Evolutionary conservation across 2,329 filamentous ascomycete genomes (phyloP).

Genomic region (Colletotrichum shisoi): DNA sequence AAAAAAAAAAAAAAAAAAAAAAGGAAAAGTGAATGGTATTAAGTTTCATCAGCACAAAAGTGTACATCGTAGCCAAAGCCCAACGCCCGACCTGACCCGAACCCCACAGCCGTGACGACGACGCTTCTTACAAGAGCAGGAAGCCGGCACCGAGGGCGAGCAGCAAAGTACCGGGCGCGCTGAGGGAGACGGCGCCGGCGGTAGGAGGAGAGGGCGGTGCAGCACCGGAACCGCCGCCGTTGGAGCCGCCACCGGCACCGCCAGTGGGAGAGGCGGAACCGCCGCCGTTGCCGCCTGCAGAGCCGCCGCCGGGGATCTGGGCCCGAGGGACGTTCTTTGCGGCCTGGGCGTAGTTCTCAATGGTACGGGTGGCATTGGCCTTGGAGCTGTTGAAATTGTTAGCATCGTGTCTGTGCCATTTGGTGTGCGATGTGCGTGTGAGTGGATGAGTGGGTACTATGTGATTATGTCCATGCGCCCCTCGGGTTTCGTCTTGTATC

Average conservation of each 20-base stretch:
- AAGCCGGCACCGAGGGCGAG: slow-evolving; percentile 55
- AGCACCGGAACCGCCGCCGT: slow-evolving; percentile 37
- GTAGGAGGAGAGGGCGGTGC: slow-evolving; percentile 26
- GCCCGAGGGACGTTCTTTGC: slow-evolving; percentile 41
- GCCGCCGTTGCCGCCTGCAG: slow-evolving; percentile 35
- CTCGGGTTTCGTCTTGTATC: slow-evolving; percentile 12
- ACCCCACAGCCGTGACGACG: neutral
- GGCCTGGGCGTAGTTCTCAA: slow-evolving; percentile 60
- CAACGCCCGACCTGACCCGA: slow-evolving; percentile 20
- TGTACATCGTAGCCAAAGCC: slow-evolving; percentile 28
- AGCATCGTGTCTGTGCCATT: slow-evolving; percentile 8
- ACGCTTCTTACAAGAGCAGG: slow-evolving; percentile 49
- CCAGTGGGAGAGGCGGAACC: slow-evolving; percentile 41
- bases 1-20: too few species aligned
- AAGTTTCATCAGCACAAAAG: slow-evolving; percentile 32
- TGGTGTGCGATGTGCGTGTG: neutral
- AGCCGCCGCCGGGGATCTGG: slow-evolving; percentile 41
- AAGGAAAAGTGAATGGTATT: slow-evolving; percentile 36
- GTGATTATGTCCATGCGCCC: slow-evolving; percentile 16
- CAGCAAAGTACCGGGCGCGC: slow-evolving; percentile 54
- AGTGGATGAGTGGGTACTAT: neutral
- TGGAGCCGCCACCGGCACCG: slow-evolving; percentile 34
- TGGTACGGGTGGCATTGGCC: slow-evolving; percentile 61
- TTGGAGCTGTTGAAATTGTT: slow-evolving; percentile 49
- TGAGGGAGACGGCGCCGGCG: slow-evolving; percentile 47